Conservation (phyloP, 345 rosid species). For the Garcia nutans region DNA sequence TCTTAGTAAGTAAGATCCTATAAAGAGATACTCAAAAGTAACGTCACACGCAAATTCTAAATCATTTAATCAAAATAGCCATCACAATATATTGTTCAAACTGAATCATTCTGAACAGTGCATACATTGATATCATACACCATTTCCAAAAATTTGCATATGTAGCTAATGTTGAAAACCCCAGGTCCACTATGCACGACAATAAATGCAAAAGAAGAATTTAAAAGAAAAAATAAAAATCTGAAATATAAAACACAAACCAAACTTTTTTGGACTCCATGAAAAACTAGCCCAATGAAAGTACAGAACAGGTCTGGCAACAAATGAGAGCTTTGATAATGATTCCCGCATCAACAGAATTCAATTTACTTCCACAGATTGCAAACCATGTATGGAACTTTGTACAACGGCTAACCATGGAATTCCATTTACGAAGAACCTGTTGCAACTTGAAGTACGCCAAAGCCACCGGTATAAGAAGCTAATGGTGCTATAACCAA, state of each 20-base stretch:
- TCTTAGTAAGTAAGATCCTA: neutral
- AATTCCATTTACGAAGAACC: constrained; percentile 24
- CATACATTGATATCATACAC: constrained; percentile 1
- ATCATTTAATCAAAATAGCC: neutral
- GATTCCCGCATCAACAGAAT: constrained; percentile 21
- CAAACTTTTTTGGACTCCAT: constrained; percentile 16
- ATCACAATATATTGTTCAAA: neutral
- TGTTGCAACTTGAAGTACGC: constrained; percentile 22
- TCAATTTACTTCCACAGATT: constrained; percentile 26
- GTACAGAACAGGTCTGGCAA: constrained; percentile 33
- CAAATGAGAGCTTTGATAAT: constrained; percentile 31
- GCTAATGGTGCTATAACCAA: constrained; percentile 27
- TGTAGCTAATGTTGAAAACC: neutral
- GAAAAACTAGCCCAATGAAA: constrained; percentile 35
- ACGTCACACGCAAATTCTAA: neutral
- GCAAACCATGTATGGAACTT: constrained; percentile 5
- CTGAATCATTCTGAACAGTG: neutral
- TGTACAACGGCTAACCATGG: constrained; percentile 16
- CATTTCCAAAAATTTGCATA: neutral
- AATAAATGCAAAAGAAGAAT: neutral
- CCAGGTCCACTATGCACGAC: neutral
- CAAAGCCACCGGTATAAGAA: constrained; percentile 17
- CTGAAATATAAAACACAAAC: neutral
- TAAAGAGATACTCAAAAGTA: neutral
- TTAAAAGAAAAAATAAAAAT: constrained; percentile 7